Percentiles rank a stretch among this genome's conserved stretches.
phyloP scores from a whole-genome alignment of 1,139 yeast genomes.

The Hansenula sp. region DNA sequence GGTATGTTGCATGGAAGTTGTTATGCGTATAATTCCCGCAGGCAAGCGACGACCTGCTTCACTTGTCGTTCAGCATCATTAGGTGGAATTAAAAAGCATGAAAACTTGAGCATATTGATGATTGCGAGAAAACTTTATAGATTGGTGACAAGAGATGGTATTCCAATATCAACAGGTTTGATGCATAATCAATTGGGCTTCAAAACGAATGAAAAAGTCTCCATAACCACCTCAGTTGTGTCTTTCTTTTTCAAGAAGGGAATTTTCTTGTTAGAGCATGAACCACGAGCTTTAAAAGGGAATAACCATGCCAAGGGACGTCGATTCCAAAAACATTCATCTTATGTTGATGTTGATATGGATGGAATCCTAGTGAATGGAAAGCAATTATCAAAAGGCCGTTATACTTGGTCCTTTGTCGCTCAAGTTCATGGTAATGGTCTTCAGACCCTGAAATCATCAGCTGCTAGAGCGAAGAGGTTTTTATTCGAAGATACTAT shows the following conservation, averaged over 20 bases:
- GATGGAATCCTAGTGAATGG: conserved; percentile 4
- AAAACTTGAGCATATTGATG: conserved; percentile 22
- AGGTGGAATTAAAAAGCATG: conserved; percentile 15
- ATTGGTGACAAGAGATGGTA: conserved; percentile 15
- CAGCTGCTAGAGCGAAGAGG: not conserved
- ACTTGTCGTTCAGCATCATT: conserved; percentile 23
- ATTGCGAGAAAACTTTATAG: conserved; percentile 26
- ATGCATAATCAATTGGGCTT: conserved; percentile 16
- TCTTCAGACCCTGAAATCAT: not conserved
- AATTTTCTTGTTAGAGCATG: conserved; percentile 15
- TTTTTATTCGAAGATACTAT: conserved; percentile 8
- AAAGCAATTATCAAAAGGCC: not conserved
- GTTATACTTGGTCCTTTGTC: conserved; percentile 4
- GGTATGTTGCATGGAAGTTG: conserved; percentile 26
- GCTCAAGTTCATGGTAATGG: conserved; percentile 2
- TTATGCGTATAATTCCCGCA: conserved; percentile 22
- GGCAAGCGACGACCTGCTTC: conserved; percentile 19
- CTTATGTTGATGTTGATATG: conserved; percentile 7
- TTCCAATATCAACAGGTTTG: conserved; percentile 18
- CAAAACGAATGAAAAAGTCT: conserved; percentile 8
- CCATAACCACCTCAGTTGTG: conserved; percentile 17
- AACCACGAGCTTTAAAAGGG: conserved; percentile 8
- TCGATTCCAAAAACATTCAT: conserved; percentile 3
- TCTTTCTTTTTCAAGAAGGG: conserved; percentile 21
- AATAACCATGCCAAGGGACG: too few relatives aligned